Evolutionary conservation across 2,329 filamentous ascomycete genomes (phyloP).

Genomic region (Exserohilum turcica): DNA sequence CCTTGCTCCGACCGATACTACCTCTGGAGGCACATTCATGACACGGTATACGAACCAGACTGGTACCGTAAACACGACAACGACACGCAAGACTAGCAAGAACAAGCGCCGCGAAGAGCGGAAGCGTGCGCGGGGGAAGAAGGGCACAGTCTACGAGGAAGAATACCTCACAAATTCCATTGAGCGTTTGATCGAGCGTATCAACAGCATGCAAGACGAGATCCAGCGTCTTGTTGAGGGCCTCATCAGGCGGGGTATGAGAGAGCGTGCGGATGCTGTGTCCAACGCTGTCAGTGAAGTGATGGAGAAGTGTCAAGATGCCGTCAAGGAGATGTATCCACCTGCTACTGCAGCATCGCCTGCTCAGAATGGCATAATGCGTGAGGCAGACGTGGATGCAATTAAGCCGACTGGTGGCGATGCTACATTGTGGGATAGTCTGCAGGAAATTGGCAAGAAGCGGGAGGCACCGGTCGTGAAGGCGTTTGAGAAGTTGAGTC

Average conservation of each 20-base stretch:
- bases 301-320: conserved; percentile 68
- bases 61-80: conserved; percentile 73
- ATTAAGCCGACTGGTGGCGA: conserved; percentile 50
- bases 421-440: conserved; percentile 53
- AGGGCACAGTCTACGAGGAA: conserved; percentile 96
- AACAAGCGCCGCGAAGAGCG: conserved; percentile 89
- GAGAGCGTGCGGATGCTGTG: conserved; percentile 80
- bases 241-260: conserved; percentile 79
- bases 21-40: conserved; percentile 80
- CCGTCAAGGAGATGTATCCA: conserved; percentile 62
- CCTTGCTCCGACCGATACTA: conserved; percentile 83
- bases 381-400: conserved; percentile 23
- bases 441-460: conserved; percentile 47
- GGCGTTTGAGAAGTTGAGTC: conserved; percentile 53
- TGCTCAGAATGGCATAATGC: conserved; percentile 2
- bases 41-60: conserved; percentile 85
- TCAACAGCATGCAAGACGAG: conserved; percentile 75
- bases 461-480: conserved; percentile 60
- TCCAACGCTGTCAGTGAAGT: conserved; percentile 77
- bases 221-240: conserved; percentile 75
- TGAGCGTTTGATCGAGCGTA: conserved; percentile 78
- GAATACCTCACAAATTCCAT: conserved; percentile 94
- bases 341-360: neutral
- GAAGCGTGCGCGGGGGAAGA: conserved; percentile 91
- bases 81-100: conserved; percentile 81